Evolutionary conservation across 2,329 filamentous ascomycete genomes (phyloP), one percentile per base, ranked within the genome.

Genomic region (Diaporthe aspalathi): DNA sequence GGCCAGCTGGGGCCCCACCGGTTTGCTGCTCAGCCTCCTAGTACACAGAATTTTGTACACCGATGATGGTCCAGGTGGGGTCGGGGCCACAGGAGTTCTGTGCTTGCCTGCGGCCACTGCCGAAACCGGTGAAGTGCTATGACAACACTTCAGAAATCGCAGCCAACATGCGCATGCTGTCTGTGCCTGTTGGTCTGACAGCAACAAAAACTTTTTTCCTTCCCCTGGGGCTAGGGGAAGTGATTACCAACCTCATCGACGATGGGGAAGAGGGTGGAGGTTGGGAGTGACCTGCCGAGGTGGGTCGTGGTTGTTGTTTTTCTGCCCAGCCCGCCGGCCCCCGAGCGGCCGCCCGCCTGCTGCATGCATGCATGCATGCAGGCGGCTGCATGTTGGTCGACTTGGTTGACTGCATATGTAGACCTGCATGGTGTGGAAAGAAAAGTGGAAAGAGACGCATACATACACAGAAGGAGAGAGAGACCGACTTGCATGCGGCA

Each of bases 361-460:
- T 24, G 32, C 53, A 6, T 49, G 43, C 43, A 14, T 49, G 60
- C 43, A 63, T 60, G 54, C 54, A 29, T 53, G 50, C 52, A 14
- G 52, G 29, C 24, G 52, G 29, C 24, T 38, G 40, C 20, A 62
- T 47, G 56, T 32, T 47, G 20, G 57, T n/a, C n/a, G n/a, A n/a
- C n/a, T n/a, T 29, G 12, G 24, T 22, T 38, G 35, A 38, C 5
- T 38, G 35, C 35, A 38, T 50, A 50, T 17, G 49, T 50, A 50
- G 49, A 50, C 47, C 9, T 24, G 24, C 49, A 27, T 50, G 22
- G 27, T 14, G 47, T 17, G 5, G 8, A 20, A 5, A 22, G 22
- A 22, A 60, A 40, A 60, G 56, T 60, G 56, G 60, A n/a, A n/a
- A 49, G 5, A 27, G 22, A 50, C 47, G 11, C 11, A 49, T n/a